Evolutionary conservation across 2,329 filamentous ascomycete genomes (phyloP).

Genomic region (Botrytis elliptica): DNA sequence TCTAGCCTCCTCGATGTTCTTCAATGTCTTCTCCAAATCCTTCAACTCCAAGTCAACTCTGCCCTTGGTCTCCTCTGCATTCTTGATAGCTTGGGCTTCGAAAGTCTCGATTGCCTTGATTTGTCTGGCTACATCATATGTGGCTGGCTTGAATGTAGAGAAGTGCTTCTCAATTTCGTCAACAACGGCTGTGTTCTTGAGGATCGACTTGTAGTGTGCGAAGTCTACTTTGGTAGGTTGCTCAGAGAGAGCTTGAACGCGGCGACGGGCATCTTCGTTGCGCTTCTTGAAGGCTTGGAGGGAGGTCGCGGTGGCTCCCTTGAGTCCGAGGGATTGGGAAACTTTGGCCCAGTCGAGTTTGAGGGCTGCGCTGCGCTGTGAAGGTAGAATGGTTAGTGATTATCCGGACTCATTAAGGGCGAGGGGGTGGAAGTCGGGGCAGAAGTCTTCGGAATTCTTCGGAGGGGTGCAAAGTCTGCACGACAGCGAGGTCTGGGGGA

Average conservation of each 20-base stretch:
- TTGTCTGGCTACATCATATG: constrained; percentile 91
- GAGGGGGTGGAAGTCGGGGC: background rate
- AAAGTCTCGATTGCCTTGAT: constrained; percentile 98
- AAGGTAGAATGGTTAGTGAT: constrained; percentile 27
- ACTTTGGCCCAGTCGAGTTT: constrained; percentile 99
- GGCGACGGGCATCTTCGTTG: constrained; percentile 97
- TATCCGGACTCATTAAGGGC: background rate
- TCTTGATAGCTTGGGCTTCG: constrained; percentile 94
- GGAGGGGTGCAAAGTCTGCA: constrained; percentile 19
- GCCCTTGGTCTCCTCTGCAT: constrained; percentile 93
- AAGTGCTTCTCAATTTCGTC: constrained; percentile 98
- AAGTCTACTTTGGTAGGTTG: constrained; percentile 89
- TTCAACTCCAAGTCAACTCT: constrained; percentile 93
- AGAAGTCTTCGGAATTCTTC: constrained; percentile 20
- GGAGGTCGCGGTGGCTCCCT: constrained; percentile 86
- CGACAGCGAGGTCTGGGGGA: background rate
- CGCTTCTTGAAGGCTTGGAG: constrained; percentile 99
- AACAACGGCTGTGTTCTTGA: constrained; percentile 95
- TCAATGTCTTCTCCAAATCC: constrained; percentile 90
- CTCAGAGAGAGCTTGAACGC: constrained; percentile 80
- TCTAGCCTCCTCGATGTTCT: constrained; percentile 95
- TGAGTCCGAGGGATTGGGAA: constrained; percentile 89
- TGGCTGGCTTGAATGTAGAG: constrained; percentile 83
- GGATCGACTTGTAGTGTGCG: constrained; percentile 79
- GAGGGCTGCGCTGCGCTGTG: constrained; percentile 92